These are phyloP conservation scores for Bertia moriformis DNA, from an alignment of 2,329 filamentous ascomycete genomes.

Conservation along the genomic window DNA sequence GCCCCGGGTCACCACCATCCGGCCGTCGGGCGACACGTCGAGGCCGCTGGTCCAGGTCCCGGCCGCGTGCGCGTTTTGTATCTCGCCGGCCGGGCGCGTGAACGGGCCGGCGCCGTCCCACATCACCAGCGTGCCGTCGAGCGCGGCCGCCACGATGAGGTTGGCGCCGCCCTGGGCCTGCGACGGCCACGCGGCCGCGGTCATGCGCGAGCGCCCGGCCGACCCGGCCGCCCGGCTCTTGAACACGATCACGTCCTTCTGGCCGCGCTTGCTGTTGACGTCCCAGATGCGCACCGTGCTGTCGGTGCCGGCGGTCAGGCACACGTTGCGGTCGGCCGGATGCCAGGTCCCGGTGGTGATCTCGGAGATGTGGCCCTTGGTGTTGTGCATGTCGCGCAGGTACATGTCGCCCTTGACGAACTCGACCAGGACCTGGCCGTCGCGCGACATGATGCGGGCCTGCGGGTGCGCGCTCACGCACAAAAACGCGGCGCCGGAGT, in stretches of 20 bases:
- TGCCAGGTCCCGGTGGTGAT: slow-evolving; percentile 83
- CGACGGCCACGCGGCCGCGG: slow-evolving; percentile 73
- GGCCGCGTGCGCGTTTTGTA: slow-evolving; percentile 66
- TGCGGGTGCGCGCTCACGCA: slow-evolving; percentile 82
- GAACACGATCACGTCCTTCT: slow-evolving; percentile 89
- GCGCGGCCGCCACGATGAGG: slow-evolving; percentile 64
- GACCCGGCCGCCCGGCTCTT: slow-evolving; percentile 82
- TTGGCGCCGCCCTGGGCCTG: slow-evolving; percentile 64
- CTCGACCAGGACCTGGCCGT: slow-evolving; percentile 73
- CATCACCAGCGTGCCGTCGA: slow-evolving; percentile 84
- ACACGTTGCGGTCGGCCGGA: slow-evolving; percentile 69
- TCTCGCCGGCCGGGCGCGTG: slow-evolving; percentile 65
- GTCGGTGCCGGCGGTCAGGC: slow-evolving; percentile 83
- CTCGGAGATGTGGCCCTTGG: slow-evolving; percentile 89
- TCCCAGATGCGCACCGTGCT: slow-evolving; percentile 96
- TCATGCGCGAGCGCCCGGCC: slow-evolving; percentile 86
- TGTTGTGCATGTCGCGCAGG: slow-evolving; percentile 89
- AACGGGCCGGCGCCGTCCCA: slow-evolving; percentile 83
- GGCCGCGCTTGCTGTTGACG: slow-evolving; percentile 73
- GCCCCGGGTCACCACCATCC: slow-evolving; percentile 78
- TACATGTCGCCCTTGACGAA: slow-evolving; percentile 99
- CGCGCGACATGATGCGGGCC: slow-evolving; percentile 74
- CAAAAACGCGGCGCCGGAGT: slow-evolving; percentile 66
- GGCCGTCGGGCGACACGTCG: slow-evolving; percentile 79
- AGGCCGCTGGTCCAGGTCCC: slow-evolving; percentile 86